Conservation (phyloP, 805 yeast genomes). For the Barnettozyma sp. region DNA sequence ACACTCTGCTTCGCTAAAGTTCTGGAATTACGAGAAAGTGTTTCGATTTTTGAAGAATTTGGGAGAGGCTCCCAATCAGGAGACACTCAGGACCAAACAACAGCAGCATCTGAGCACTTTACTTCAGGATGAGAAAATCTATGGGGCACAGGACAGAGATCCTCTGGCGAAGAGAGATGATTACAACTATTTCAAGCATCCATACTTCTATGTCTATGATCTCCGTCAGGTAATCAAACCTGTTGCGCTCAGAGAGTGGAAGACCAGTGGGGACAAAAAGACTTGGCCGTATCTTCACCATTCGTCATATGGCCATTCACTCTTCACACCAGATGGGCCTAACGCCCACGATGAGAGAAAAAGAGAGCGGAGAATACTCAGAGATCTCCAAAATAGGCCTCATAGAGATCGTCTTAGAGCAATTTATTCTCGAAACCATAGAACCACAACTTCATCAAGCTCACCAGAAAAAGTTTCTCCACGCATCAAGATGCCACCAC, state of each 20-base stretch:
- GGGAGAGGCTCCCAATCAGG: conserved; percentile 32
- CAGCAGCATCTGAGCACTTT: conserved; percentile 46
- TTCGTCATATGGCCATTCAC: conserved; percentile 65
- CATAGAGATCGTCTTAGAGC: conserved; percentile 32
- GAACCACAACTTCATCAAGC: conserved; percentile 2
- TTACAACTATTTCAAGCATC: conserved; percentile 68
- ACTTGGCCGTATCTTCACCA: conserved; percentile 54
- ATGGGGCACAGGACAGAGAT: conserved; percentile 85
- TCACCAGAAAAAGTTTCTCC: conserved; percentile 6
- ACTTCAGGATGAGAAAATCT: conserved; percentile 75
- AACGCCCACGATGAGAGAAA: conserved; percentile 34
- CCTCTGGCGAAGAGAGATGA: conserved; percentile 82
- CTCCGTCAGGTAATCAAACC: conserved; percentile 73
- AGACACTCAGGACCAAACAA: conserved; percentile 10
- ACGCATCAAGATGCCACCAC: conserved; percentile 19
- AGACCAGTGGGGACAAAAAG: conserved; percentile 25
- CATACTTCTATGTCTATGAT: conserved; percentile 76
- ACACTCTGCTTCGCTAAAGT: conserved; percentile 36
- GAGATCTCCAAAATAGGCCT: conserved; percentile 28
- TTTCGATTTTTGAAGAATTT: conserved; percentile 67
- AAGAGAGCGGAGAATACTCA: conserved; percentile 26
- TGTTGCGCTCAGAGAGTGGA: conserved; percentile 79
- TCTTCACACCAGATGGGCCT: conserved; percentile 61
- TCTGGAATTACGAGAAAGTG: conserved; percentile 86
- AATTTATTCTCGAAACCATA: conserved; percentile 11